Evolutionary conservation across 805 yeast genomes (phyloP), one percentile per base, ranked within the genome.

Genomic region (Candida michaelii): DNA sequence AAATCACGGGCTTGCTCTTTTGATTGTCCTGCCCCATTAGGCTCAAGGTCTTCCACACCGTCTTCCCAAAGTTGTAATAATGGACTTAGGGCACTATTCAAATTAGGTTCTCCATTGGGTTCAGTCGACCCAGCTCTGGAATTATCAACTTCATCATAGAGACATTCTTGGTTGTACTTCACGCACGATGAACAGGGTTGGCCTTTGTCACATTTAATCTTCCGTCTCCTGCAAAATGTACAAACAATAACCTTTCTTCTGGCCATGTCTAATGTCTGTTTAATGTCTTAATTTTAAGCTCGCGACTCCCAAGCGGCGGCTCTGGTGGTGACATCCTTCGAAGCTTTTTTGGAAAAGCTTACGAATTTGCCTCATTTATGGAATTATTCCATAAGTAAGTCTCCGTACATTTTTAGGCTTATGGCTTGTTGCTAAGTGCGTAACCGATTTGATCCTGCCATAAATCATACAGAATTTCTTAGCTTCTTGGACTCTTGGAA

Each of bases 201-300:
- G 11, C 57, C 59, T 23, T 60, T 51, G 47, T 68, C 69, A 53
- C 73, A 68, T 37, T 59, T 64, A 38, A 66, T 66, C 47, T 68
- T 68, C 27, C 73, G 48, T 35, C 51, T 51, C 43, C 62, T 59
- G 49, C 73, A 68, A 42, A 60, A 64, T 37, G 49, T 53, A 48
- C 73, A 68, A 36, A 41, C 48, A 14, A 31, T 16, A 3, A 39
- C 37, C 13, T 32, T 39, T 5, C 42, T 21, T 31, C 35, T 31
- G 5, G 35, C 15, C 35, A 31, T 31, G 11, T 25, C 13, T 25
- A n/a, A 4, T 12, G 12, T 25, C 5, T 25, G 29, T 25, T 5
- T 25, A 11, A n/a, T 21, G 23, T 21, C 8, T 21, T 5, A 5
- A 21, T 8, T 8, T 6, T 21, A n/a, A n/a, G n/a, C n/a, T n/a